Percentiles rank a stretch among this genome's conserved stretches.
These are phyloP conservation scores for Penicillium italicum DNA, from an alignment of 2,329 filamentous ascomycete genomes.

Conservation along the genomic window DNA sequence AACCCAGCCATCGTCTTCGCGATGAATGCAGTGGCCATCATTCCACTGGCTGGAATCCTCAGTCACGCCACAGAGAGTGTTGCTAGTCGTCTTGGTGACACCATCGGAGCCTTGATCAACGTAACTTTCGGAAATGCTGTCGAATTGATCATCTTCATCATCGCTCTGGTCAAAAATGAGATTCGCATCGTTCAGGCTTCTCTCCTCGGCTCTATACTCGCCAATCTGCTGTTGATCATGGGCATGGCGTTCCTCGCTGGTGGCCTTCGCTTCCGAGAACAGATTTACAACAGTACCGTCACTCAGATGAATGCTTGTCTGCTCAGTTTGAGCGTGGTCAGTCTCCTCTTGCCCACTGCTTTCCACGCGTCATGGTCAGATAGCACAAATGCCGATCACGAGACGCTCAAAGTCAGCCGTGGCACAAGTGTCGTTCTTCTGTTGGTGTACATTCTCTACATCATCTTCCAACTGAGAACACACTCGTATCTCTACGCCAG, in stretches of 20 bases:
- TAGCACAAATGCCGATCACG: conserved; percentile 57
- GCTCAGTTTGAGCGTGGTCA: conserved; percentile 84
- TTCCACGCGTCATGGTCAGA: conserved; percentile 84
- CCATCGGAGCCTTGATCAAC: conserved; percentile 68
- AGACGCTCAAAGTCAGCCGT: conserved; percentile 79
- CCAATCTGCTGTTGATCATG: conserved; percentile 81
- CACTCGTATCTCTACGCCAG: conserved; percentile 90
- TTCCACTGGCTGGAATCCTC: conserved; percentile 69
- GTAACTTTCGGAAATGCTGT: conserved; percentile 77
- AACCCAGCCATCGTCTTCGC: conserved; percentile 64
- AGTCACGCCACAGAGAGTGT: conserved; percentile 73
- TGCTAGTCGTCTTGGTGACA: conserved; percentile 67
- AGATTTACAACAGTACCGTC: conserved; percentile 93
- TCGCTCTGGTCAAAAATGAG: conserved; percentile 74
- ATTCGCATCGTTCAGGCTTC: conserved; percentile 91
- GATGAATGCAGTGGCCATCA: conserved; percentile 71
- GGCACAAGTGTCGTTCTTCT: conserved; percentile 84
- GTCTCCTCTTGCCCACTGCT: conserved; percentile 80
- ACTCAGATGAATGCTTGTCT: conserved; percentile 95
- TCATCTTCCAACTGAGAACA: conserved; percentile 87
- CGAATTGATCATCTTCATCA: conserved; percentile 74
- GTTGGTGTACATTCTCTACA: conserved; percentile 76
- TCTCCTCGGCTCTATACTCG: conserved; percentile 80
- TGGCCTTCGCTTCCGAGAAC: conserved; percentile 81
- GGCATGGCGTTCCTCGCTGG: conserved; percentile 90